These are phyloP conservation scores for Aspergillus pseudotamarii DNA, from an alignment of 2,329 filamentous ascomycete genomes.

Conservation along the genomic window DNA sequence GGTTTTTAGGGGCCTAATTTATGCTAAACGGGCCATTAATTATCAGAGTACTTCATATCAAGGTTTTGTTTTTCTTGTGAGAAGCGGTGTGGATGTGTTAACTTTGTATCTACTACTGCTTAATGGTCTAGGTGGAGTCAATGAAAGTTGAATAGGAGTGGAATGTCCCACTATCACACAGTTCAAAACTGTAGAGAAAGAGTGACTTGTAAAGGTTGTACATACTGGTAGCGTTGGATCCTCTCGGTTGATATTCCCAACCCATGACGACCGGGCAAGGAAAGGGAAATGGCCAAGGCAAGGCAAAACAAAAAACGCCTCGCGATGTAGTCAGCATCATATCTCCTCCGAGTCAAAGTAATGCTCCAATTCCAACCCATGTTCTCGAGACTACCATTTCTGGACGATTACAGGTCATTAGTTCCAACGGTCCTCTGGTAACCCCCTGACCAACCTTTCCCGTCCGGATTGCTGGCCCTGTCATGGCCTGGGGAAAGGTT, in stretches of 20 bases:
- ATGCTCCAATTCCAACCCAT: neutral
- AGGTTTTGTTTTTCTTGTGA: neutral
- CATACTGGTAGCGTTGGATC: neutral
- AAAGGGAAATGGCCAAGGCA: neutral
- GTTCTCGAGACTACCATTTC: neutral
- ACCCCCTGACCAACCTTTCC: neutral
- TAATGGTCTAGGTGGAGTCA: neutral
- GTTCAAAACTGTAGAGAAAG: too few species aligned
- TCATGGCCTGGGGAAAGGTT: neutral
- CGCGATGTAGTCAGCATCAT: neutral
- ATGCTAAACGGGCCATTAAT: neutral
- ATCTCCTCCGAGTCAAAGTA: neutral
- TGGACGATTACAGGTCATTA: conserved; percentile 1
- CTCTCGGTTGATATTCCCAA: neutral
- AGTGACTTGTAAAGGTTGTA: conserved; percentile 4
- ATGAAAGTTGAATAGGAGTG: too few species aligned
- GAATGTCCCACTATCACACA: neutral
- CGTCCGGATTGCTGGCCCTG: neutral
- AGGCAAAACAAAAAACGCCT: neutral
- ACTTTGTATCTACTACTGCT: neutral
- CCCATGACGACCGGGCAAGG: neutral
- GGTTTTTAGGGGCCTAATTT: neutral
- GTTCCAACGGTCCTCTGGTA: neutral
- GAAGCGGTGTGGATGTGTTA: conserved; percentile 1
- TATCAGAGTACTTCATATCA: neutral